Evolutionary conservation across 2,329 filamentous ascomycete species (phyloP).

Genomic region (Hypoxylon sp.): DNA sequence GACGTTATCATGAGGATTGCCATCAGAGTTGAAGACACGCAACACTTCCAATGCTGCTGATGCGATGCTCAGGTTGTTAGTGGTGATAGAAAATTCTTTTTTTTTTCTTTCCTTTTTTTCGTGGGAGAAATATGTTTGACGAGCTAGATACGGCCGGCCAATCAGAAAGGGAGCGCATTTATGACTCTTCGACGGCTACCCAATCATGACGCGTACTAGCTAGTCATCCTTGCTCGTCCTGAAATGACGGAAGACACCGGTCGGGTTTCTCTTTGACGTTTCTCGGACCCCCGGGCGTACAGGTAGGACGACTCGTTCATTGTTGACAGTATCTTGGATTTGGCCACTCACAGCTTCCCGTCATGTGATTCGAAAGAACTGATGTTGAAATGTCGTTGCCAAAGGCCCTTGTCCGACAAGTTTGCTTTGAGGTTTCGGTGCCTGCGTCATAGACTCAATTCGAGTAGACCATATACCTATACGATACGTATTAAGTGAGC

Average conservation of each 20-base stretch:
- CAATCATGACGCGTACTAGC: constrained; percentile 44
- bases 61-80: neutral
- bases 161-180: constrained; percentile 44
- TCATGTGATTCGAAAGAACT: constrained; percentile 33
- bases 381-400: constrained; percentile 29
- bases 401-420: constrained; percentile 18
- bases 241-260: constrained; percentile 43
- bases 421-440: neutral
- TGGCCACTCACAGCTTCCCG: constrained; percentile 14
- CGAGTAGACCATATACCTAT: neutral
- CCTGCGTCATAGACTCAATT: constrained; percentile 5
- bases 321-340: constrained; percentile 38
- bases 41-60: too few relatives aligned
- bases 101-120: too few relatives aligned
- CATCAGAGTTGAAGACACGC: too few relatives aligned
- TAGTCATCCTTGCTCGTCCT: constrained; percentile 33
- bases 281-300: constrained; percentile 19
- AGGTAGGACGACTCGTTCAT: constrained; percentile 12
- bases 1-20: too few relatives aligned
- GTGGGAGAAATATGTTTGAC: constrained; percentile 34
- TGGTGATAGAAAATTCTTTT: constrained; percentile 7
- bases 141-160: constrained; percentile 38
- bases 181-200: constrained; percentile 34
- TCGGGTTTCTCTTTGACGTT: constrained; percentile 16
- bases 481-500: neutral